phyloP scores from a whole-genome alignment of 306 rosid species.

The Pachyrhizus erosus region DNA sequence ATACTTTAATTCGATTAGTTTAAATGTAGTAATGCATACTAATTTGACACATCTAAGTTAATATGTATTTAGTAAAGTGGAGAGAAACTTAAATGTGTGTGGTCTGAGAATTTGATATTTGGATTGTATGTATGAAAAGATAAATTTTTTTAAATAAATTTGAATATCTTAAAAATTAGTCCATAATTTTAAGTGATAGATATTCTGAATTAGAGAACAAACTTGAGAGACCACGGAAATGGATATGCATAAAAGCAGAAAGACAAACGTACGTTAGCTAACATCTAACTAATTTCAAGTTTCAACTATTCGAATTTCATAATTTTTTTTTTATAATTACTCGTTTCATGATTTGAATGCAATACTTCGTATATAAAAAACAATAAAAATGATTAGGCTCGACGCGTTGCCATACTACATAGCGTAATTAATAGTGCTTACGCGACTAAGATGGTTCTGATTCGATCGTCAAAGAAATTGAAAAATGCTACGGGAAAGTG shows the following conservation, averaged over 20 bases:
- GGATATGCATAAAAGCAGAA: not conserved
- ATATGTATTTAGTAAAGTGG: too few relatives aligned
- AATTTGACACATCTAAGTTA: too few relatives aligned
- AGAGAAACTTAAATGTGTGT: too few relatives aligned
- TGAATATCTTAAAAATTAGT: too few relatives aligned
- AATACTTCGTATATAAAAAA: not conserved
- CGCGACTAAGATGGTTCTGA: not conserved
- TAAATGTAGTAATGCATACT: too few relatives aligned
- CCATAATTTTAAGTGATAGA: too few relatives aligned
- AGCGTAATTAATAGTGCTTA: not conserved
- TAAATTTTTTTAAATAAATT: too few relatives aligned
- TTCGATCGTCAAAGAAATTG: not conserved
- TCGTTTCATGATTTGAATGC: not conserved
- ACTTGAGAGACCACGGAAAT: not conserved
- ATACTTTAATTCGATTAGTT: too few relatives aligned
- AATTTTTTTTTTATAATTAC: too few relatives aligned
- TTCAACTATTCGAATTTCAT: too few relatives aligned
- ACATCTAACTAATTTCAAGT: constrained; percentile 6
- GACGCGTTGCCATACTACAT: not conserved
- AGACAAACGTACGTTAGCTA: not conserved
- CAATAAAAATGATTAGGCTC: not conserved
- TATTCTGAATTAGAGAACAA: not conserved
- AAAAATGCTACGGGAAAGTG: not conserved
- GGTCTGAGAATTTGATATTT: too few relatives aligned
- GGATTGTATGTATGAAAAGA: too few relatives aligned